Evolutionary conservation across 1,139 yeast genomes (phyloP).

Genomic region (Ogataea hybrid): DNA sequence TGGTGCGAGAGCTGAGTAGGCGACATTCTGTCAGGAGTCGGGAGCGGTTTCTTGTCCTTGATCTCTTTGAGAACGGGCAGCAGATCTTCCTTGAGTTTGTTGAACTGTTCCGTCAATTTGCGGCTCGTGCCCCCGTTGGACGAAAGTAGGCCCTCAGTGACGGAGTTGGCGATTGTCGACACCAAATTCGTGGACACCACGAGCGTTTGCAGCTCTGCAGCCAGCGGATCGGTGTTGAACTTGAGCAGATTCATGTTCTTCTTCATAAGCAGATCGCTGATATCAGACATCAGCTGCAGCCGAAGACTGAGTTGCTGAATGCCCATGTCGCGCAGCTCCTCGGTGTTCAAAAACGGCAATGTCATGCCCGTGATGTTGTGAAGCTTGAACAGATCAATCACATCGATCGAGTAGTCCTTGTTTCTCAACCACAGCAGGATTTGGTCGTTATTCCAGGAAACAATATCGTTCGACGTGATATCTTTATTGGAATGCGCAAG

Average conservation of each 20-base stretch:
- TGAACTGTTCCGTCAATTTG: conserved; percentile 47
- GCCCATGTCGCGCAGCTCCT: conserved; percentile 62
- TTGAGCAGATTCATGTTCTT: conserved; percentile 31
- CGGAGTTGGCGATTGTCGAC: conserved; percentile 20
- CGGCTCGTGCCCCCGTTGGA: conserved; percentile 33
- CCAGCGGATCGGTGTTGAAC: conserved; percentile 21
- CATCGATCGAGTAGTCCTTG: conserved; percentile 19
- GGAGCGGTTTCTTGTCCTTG: conserved; percentile 56
- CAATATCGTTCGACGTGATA: conserved; percentile 17
- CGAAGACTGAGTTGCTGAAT: conserved; percentile 42
- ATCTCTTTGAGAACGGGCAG: conserved; percentile 50
- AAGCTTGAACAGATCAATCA: conserved; percentile 39
- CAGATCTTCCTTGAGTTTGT: conserved; percentile 49
- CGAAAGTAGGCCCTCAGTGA: conserved; percentile 14
- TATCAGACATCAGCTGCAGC: conserved; percentile 46
- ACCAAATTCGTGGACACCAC: conserved; percentile 26
- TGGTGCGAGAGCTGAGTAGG: conserved; percentile 22
- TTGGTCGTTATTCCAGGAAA: conserved; percentile 30
- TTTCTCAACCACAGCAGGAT: conserved; percentile 30
- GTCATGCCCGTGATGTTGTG: conserved; percentile 64
- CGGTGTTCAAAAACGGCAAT: conserved; percentile 55
- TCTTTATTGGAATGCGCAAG: conserved; percentile 19
- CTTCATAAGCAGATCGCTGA: conserved; percentile 43
- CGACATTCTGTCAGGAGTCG: conserved; percentile 46
- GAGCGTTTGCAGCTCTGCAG: conserved; percentile 26